phyloP scores from a whole-genome alignment of 768 basidiomycete species.

The Boletus sensibilis region DNA sequence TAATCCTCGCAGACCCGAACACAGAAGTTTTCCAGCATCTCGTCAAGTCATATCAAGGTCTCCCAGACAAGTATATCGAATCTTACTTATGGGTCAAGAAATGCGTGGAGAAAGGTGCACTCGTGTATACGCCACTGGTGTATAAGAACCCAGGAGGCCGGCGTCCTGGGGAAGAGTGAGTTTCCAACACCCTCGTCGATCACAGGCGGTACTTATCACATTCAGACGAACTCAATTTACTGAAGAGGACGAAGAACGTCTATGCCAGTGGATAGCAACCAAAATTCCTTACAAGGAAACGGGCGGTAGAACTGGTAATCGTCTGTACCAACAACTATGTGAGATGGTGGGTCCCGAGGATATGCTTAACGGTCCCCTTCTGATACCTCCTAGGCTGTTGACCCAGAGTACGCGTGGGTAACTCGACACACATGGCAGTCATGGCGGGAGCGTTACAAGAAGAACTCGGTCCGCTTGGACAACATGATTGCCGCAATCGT shows the following conservation, averaged over 20 bases:
- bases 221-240: slow-evolving; percentile 75
- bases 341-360: slow-evolving; percentile 52
- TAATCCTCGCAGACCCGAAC: slow-evolving; percentile 78
- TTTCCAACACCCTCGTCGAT: background rate
- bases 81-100: slow-evolving; percentile 84
- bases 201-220: background rate
- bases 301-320: slow-evolving; percentile 78
- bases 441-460: slow-evolving; percentile 88
- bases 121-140: slow-evolving; percentile 70
- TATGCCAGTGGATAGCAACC: slow-evolving; percentile 77
- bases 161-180: slow-evolving; percentile 78
- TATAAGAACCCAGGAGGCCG: slow-evolving; percentile 85
- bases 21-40: slow-evolving; percentile 75
- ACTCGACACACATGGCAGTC: slow-evolving; percentile 86
- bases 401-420: slow-evolving; percentile 79
- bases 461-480: slow-evolving; percentile 70
- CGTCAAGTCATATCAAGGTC: slow-evolving; percentile 67
- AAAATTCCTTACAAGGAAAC: slow-evolving; percentile 85
- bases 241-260: slow-evolving; percentile 68
- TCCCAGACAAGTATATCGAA: slow-evolving; percentile 73
- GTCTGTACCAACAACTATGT: slow-evolving; percentile 77
- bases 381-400: slow-evolving; percentile 44
- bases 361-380: background rate
- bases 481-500: slow-evolving; percentile 62
- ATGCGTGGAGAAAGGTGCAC: slow-evolving; percentile 66